Evolutionary conservation across 768 basidiomycete species (phyloP).

Genomic region (Amanita polypyramis): DNA sequence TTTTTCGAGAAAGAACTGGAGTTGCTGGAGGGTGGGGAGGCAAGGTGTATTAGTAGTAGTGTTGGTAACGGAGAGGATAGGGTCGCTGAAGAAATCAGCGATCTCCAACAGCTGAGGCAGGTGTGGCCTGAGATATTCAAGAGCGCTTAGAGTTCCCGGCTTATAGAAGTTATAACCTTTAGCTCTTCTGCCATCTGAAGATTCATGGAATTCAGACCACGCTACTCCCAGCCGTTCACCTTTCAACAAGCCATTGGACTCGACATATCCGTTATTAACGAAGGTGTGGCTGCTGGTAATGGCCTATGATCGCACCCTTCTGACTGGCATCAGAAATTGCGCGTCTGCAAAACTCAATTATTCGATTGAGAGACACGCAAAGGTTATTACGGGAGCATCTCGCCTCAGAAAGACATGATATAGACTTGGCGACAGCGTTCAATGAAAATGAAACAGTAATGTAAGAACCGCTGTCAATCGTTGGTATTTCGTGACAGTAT

Average conservation of each 20-base stretch:
- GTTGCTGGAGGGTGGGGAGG: conserved; percentile 50
- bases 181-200: neutral
- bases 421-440: conserved; percentile 47
- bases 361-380: conserved; percentile 55
- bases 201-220: conserved; percentile 47
- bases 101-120: conserved; percentile 54
- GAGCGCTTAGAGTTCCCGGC: conserved; percentile 4
- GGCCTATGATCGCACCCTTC: neutral
- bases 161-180: conserved; percentile 6
- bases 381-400: conserved; percentile 38
- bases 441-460: conserved; percentile 69
- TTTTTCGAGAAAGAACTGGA: conserved; percentile 64
- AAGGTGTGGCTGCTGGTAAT: conserved; percentile 36
- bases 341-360: conserved; percentile 63
- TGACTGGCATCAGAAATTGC: conserved; percentile 49
- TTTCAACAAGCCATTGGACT: conserved; percentile 51
- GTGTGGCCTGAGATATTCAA: conserved; percentile 75
- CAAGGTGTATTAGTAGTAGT: conserved; percentile 35
- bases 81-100: conserved; percentile 40
- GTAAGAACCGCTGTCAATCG: conserved; percentile 30
- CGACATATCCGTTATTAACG: conserved; percentile 56
- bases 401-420: conserved; percentile 17
- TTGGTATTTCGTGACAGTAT: conserved; percentile 1
- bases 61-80: conserved; percentile 24
- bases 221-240: conserved; percentile 68